Conservation (phyloP, 495 filamentous ascomycete genomes). For the Glonium stellatum region DNA sequence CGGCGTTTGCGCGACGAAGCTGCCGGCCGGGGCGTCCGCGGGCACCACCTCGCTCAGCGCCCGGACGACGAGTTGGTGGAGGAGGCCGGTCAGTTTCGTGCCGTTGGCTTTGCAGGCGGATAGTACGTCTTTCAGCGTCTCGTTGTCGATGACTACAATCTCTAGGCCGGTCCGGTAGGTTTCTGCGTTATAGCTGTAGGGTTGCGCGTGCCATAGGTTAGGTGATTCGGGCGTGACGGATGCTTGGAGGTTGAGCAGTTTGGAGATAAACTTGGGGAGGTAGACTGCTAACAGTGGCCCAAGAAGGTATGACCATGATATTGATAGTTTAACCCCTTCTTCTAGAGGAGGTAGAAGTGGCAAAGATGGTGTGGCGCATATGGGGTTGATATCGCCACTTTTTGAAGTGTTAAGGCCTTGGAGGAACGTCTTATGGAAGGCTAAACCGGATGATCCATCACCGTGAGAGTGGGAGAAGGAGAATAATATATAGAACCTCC, state of each 20-base stretch:
- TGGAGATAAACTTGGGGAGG: neutral
- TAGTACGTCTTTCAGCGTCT: neutral
- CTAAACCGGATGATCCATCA: neutral
- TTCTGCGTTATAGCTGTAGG: neutral
- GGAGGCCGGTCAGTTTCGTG: slow-evolving; percentile 2
- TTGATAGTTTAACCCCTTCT: neutral
- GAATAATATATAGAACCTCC: neutral
- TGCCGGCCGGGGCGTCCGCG: neutral
- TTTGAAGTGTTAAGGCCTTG: neutral
- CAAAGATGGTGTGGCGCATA: neutral
- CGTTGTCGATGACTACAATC: neutral
- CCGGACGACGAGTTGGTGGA: slow-evolving; percentile 1
- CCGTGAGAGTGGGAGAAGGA: neutral
- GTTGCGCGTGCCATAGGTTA: neutral
- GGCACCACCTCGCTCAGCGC: neutral
- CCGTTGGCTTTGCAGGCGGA: neutral
- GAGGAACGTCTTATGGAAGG: neutral
- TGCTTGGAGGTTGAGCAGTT: neutral
- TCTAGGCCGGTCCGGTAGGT: neutral
- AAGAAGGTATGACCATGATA: neutral
- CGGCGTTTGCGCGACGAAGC: neutral
- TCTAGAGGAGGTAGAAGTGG: neutral
- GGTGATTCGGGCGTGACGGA: neutral
- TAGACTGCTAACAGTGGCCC: neutral
- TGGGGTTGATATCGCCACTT: neutral